Evolutionary conservation across 176 grass and related monocot genomes (phyloP).

Genomic region (Saccharum officinarum): DNA sequence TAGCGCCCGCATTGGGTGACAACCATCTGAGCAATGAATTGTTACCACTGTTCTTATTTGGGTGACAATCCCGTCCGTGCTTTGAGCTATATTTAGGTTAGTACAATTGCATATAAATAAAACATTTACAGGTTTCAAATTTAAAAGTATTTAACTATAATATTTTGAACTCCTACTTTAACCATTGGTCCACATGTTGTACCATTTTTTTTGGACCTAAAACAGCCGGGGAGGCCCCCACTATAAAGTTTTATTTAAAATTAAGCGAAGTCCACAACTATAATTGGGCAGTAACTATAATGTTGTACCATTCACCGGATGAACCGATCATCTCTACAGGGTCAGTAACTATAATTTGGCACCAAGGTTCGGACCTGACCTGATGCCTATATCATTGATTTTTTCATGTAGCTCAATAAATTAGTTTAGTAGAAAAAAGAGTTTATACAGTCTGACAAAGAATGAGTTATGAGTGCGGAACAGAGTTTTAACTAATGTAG

Average conservation of each 20-base stretch:
- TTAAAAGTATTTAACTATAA: neutral
- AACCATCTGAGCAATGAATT: neutral
- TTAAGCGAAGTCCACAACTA: no score
- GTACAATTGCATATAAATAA: neutral
- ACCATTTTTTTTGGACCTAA: neutral
- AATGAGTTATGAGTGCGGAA: neutral
- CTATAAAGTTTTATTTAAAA: no score
- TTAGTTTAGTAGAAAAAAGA: neutral
- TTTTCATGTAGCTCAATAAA: neutral
- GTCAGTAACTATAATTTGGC: neutral
- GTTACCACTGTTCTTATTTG: neutral
- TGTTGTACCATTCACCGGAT: neutral
- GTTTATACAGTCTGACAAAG: neutral
- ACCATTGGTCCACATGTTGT: neutral
- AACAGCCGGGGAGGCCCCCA: no score
- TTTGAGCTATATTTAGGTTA: neutral
- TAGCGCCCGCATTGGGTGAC: neutral
- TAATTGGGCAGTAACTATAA: no score
- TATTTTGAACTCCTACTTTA: neutral
- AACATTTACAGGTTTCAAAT: neutral
- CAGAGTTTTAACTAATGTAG: neutral
- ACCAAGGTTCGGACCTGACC: slow-evolving; percentile 4
- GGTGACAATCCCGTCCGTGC: neutral
- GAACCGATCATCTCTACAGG: neutral
- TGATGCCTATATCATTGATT: neutral